Conservation (phyloP, 1,284 basidiomycete species). For the Ustilago sp. region DNA sequence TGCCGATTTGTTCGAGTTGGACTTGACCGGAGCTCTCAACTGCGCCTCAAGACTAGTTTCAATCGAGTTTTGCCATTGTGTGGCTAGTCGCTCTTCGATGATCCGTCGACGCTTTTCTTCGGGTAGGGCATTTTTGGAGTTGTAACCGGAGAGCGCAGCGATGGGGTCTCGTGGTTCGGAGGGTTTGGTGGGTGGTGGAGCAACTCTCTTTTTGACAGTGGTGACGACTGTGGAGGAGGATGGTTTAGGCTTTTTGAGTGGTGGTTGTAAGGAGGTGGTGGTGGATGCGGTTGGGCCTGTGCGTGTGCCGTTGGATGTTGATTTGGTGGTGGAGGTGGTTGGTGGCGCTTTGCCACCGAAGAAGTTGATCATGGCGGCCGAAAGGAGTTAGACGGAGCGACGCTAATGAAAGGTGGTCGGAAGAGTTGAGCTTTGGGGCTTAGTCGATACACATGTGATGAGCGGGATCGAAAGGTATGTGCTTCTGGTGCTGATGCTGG, state of each 20-base stretch:
- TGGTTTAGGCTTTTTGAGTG: constrained; percentile 35
- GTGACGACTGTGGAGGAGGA: constrained; percentile 42
- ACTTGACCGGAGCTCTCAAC: constrained; percentile 22
- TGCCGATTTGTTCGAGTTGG: constrained; percentile 21
- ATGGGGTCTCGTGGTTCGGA: constrained; percentile 42
- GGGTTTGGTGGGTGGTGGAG: constrained; percentile 19
- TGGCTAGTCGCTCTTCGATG: constrained; percentile 48
- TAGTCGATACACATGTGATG: constrained; percentile 5
- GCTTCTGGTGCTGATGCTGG: neutral
- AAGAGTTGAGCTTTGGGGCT: neutral
- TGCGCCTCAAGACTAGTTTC: constrained; percentile 41
- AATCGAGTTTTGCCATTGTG: constrained; percentile 47
- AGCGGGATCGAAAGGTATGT: neutral
- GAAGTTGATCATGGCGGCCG: constrained; percentile 46
- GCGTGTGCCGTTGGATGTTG: constrained; percentile 10
- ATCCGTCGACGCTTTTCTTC: constrained; percentile 54
- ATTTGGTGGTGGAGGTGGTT: constrained; percentile 12
- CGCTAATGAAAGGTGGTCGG: neutral
- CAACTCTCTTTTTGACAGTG: constrained; percentile 35
- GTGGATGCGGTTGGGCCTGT: constrained; percentile 6
- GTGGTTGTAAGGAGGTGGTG: constrained; percentile 15
- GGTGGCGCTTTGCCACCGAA: constrained; percentile 37
- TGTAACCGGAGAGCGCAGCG: constrained; percentile 39
- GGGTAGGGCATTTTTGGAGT: constrained; percentile 48
- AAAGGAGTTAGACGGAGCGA: neutral